phyloP scores from a whole-genome alignment of 768 basidiomycete species.

The Russula earlei region DNA sequence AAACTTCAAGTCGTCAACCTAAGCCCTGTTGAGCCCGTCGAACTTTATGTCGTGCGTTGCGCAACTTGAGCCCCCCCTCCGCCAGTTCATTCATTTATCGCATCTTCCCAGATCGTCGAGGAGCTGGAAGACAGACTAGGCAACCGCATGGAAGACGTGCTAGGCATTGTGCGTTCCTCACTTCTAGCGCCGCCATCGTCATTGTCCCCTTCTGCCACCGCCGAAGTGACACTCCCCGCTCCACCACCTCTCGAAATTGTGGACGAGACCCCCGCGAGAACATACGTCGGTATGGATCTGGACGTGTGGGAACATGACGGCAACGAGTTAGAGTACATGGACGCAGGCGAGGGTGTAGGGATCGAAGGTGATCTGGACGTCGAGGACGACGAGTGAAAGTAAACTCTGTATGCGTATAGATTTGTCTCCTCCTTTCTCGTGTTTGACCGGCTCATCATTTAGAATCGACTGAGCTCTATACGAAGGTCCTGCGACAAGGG shows the following conservation, averaged over 20 bases:
- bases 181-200: conserved; percentile 19
- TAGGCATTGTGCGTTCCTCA: conserved; percentile 45
- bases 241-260: conserved; percentile 2
- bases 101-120: conserved; percentile 66
- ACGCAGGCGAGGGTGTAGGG: conserved; percentile 19
- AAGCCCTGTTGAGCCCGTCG: conserved; percentile 70
- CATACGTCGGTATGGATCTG: background rate
- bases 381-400: conserved; percentile 14
- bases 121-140: conserved; percentile 81
- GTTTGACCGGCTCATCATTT: background rate
- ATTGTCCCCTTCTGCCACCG: background rate
- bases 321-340: conserved; percentile 16
- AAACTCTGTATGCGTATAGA: background rate
- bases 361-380: conserved; percentile 22
- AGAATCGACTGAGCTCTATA: background rate
- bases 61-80: background rate
- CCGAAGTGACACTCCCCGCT: background rate
- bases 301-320: conserved; percentile 13
- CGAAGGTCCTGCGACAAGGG: background rate
- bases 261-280: background rate
- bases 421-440: background rate
- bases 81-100: background rate
- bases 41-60: conserved; percentile 75
- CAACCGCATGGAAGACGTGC: conserved; percentile 56
- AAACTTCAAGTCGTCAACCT: conserved; percentile 90